phyloP scores from a whole-genome alignment of 768 basidiomycete species.

The Holtermanniella nyarrowii region DNA sequence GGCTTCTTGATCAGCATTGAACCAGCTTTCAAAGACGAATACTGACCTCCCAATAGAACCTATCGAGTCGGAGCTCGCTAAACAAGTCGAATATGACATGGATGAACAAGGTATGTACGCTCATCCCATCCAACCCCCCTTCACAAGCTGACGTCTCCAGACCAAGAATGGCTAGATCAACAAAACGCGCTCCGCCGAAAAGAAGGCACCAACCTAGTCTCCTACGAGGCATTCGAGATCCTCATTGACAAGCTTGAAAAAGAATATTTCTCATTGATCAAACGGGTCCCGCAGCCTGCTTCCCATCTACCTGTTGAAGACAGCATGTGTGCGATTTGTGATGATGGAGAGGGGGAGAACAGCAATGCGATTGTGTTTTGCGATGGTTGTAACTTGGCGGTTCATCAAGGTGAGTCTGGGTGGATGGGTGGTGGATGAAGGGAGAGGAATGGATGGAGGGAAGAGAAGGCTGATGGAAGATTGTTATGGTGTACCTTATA shows the following conservation, averaged over 20 bases:
- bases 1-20: neutral
- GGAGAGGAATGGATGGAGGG: neutral
- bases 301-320: conserved; percentile 85
- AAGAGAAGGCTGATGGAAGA: conserved; percentile 47
- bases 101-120: conserved; percentile 75
- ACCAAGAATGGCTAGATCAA: conserved; percentile 86
- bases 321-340: conserved; percentile 91
- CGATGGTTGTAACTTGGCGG: conserved; percentile 95
- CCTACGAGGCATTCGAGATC: conserved; percentile 84
- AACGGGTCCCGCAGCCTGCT: conserved; percentile 82
- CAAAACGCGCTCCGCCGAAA: conserved; percentile 66
- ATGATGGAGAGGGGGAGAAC: conserved; percentile 97
- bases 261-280: conserved; percentile 90
- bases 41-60: conserved; percentile 53
- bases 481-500: conserved; percentile 98
- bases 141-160: conserved; percentile 43
- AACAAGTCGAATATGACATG: conserved; percentile 98
- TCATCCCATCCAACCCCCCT: neutral
- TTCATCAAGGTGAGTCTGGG: conserved; percentile 75
- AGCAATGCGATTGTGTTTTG: conserved; percentile 99
- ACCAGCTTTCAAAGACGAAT: neutral
- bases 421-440: neutral
- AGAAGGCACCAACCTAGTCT: conserved; percentile 59
- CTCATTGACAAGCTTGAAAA: conserved; percentile 97
- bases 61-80: conserved; percentile 77